A percentile compares a stretch with the other conserved stretches of the same genome.
Conservation (phyloP, 495 filamentous ascomycete species). For the Hypoxylon subgilvum region DNA sequence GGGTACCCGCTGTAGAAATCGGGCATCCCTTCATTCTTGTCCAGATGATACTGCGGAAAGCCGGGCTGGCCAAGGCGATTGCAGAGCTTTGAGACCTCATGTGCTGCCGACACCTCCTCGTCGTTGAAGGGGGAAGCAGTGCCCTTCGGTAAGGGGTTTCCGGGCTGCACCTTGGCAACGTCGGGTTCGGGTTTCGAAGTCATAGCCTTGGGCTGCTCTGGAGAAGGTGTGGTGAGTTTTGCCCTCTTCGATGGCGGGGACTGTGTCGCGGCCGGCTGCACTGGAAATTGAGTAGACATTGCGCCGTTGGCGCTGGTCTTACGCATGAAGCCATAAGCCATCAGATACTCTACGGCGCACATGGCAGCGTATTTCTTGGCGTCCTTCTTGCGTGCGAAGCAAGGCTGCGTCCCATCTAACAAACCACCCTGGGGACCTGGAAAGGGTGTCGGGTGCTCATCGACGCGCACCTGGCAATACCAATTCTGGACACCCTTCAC, state of each 20-base stretch:
- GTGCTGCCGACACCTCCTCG: slow-evolving; percentile 20
- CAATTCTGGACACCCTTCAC: slow-evolving; percentile 19
- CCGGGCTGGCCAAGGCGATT: slow-evolving; percentile 3
- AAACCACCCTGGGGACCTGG: slow-evolving; percentile 35
- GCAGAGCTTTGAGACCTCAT: slow-evolving; percentile 11
- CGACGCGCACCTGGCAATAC: slow-evolving; percentile 28
- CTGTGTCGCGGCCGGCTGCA: slow-evolving; percentile 1
- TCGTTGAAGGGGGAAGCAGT: slow-evolving; percentile 26
- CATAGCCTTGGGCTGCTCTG: neutral
- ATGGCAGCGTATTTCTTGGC: slow-evolving; percentile 55
- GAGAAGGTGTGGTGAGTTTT: slow-evolving; percentile 14
- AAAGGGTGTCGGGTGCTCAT: slow-evolving; percentile 32
- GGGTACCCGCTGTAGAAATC: slow-evolving; percentile 21
- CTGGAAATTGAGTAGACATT: slow-evolving; percentile 5
- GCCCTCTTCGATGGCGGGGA: slow-evolving; percentile 20
- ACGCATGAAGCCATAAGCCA: slow-evolving; percentile 34
- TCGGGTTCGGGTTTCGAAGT: no score
- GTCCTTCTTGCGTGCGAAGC: slow-evolving; percentile 50
- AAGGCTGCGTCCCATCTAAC: slow-evolving; percentile 20
- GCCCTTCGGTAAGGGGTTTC: slow-evolving; percentile 4
- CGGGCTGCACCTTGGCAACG: slow-evolving; percentile 7
- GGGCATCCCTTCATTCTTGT: neutral
- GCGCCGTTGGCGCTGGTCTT: slow-evolving; percentile 7
- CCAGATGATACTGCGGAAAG: neutral
- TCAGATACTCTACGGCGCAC: slow-evolving; percentile 49